phyloP scores from a whole-genome alignment of 2,329 filamentous ascomycete species.

The Aureobasidium subglaciale region DNA sequence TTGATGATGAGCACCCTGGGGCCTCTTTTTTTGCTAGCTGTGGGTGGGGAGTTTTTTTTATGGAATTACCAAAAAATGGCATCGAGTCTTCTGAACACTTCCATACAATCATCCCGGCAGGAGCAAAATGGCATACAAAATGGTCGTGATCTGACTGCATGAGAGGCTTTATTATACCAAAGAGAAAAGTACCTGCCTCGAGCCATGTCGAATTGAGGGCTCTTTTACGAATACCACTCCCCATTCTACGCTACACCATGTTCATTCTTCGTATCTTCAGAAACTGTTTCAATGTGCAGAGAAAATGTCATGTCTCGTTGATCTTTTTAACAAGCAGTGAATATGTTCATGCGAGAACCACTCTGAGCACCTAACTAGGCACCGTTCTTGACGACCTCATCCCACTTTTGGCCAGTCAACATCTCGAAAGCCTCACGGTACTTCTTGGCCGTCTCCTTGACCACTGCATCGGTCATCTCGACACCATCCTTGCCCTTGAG shows the following conservation, averaged over 20 bases:
- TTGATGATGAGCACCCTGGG: constrained; percentile 3
- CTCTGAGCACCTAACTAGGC: neutral
- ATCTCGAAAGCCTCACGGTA: constrained; percentile 70
- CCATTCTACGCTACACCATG: constrained; percentile 5
- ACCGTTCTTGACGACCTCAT: constrained; percentile 18
- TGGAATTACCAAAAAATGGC: constrained; percentile 14
- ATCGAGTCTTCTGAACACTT: constrained; percentile 14
- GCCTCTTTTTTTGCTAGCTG: constrained; percentile 12
- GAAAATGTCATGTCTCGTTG: constrained; percentile 3
- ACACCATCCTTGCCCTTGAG: constrained; percentile 71
- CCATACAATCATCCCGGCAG: constrained; percentile 13
- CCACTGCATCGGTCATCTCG: constrained; percentile 64
- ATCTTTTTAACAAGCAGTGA: neutral
- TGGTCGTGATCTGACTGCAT: constrained; percentile 13
- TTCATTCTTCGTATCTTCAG: neutral
- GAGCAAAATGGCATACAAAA: constrained; percentile 2
- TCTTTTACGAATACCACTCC: constrained; percentile 15
- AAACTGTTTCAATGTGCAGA: neutral
- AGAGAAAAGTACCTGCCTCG: constrained; percentile 7
- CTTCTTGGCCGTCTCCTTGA: constrained; percentile 59
- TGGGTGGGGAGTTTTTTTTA: constrained; percentile 13
- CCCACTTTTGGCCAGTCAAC: constrained; percentile 53
- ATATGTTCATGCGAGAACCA: neutral
- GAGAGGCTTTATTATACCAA: neutral
- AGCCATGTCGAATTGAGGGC: constrained; percentile 10